Base-by-base conservation (phyloP, 2,329 filamentous ascomycete genomes). In the Diaporthe vexans region DNA sequence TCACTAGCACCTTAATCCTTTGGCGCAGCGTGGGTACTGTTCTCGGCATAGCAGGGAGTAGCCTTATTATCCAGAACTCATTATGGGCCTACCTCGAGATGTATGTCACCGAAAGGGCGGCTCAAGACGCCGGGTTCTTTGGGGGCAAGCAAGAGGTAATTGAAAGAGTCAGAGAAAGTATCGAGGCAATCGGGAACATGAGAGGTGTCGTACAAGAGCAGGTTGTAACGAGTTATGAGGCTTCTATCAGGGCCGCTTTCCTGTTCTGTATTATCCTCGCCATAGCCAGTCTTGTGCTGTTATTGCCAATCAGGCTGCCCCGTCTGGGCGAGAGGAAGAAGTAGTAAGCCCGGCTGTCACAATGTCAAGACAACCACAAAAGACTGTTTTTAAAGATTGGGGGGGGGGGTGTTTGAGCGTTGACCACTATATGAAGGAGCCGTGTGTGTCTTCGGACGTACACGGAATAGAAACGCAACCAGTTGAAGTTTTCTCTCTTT, bases 61-160 rank as follows among this genome's bases (percentile, higher is more conserved):
- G 92, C 80, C 87, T 95, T 73, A 89, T 95, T 10, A 85, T 95
- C 76, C 94, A 96, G 83, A 95, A 95, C 78, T 87, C 90, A 0
- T 84, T 96, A 69, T 83, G 89, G 11, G 83, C 86, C 24, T 92
- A 91, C 77, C 86, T 96, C 7, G 82, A 89, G 6, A 76, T 80
- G 15, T 86, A 88, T 46, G 91, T 95, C 11, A 76, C 74, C 21
- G 74, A 76, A 26, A 46, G 61, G 21, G 86, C 85, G 0, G 92
- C 91, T 0, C 84, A 85, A 0, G 85, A 91, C 33, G 73, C 56
- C 7, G 73, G 73, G 35, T 70, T 70, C 17, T 13, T 67, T 2
- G 73, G 73, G 10, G 74, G 74, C 1, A 93, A 91, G 79, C 85
- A 86, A 0, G 83, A 87, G 61, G 83, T 92, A n/a, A 88, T 91